A percentile compares a stretch with the other conserved stretches of the same genome.
Conservation (phyloP, 352 stramenopile species). For the Plasmopara halstedii region DNA sequence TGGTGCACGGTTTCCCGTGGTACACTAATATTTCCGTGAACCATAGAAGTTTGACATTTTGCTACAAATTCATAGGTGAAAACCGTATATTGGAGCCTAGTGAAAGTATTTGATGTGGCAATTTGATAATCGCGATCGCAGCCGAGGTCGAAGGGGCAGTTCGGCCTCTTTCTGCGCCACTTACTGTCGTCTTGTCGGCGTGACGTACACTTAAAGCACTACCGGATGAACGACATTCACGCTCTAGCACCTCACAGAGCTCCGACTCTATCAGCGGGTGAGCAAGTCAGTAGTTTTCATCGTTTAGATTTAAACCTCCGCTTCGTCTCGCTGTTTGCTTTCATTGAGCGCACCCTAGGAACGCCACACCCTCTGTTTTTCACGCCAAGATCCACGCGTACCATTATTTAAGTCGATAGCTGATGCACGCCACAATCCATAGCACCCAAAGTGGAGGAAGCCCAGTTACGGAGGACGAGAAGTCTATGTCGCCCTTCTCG, state of each 20-base stretch:
- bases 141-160: not conserved
- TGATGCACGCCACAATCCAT: constrained; percentile 29
- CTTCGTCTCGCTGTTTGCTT: not conserved
- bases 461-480: constrained; percentile 47
- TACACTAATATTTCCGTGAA: no score
- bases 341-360: not conserved
- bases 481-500: constrained; percentile 33
- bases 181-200: constrained; percentile 13
- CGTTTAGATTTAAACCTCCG: constrained; percentile 1
- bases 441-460: constrained; percentile 48
- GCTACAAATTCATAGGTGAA: no score
- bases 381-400: not conserved
- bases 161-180: constrained; percentile 16
- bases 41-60: no score
- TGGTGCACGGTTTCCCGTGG: no score
- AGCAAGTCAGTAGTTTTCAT: constrained; percentile 14
- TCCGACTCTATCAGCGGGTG: constrained; percentile 9
- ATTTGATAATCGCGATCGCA: no score
- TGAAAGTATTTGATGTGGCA: no score
- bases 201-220: constrained; percentile 8
- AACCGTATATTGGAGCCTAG: no score
- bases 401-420: constrained; percentile 11
- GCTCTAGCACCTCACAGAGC: constrained; percentile 13
- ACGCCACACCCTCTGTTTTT: not conserved
- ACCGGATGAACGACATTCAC: constrained; percentile 10